Base-by-base conservation (phyloP, 2,329 filamentous ascomycete species). In the Nigrospora sphaerica region DNA sequence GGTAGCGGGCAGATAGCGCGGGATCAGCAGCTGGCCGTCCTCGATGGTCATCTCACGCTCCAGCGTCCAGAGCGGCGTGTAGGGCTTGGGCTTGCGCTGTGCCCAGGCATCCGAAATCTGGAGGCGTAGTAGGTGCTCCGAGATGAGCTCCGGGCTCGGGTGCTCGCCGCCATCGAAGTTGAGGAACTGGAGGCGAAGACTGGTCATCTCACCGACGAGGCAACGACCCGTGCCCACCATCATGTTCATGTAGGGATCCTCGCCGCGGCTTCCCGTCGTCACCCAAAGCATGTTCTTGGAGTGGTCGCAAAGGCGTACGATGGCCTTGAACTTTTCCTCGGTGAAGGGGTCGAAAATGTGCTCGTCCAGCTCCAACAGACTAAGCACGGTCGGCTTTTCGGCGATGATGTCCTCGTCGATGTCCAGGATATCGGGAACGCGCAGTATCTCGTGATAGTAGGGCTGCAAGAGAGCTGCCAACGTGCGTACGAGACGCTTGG, bases 331-430 rank as follows among this genome's bases (percentile, higher is more conserved):
- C 16, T 40, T 44, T 13, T 39, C 37, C n/a, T 32, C 16, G 34
- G 40, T 39, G 19, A 44, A 40, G 34, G 34, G 28, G 14, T 55
- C 45, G 34, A 66, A 56, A 3, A 58, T 42, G 1, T 61, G 59
- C 12, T 54, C 48, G 46, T 67, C 65, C 13, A 62, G 46, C 14
- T 62, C 59, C 14, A 49, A 40, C 6, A 61, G 44, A 36, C 35
- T 46, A 32, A 62, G 32, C 12, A 60, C 45, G 14, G 54, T 50
- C 12, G 35, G 33, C 34, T 38, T 28, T 16, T 44, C 12, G 31
- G 13, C 34, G 32, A 38, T 34, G 28, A 32, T 44, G 14, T 28
- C 32, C 11, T 36, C 38, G 39, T 37, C 32, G 17, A 42, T 32
- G 16, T 31, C 23, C 14, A 47, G 44, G 12, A 47, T 31, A 23